A percentile compares a stretch with the other conserved stretches of the same genome.
These are phyloP conservation scores for Neoarthrinium moseri DNA, from an alignment of 2,329 filamentous ascomycete species.

Conservation along the genomic window DNA sequence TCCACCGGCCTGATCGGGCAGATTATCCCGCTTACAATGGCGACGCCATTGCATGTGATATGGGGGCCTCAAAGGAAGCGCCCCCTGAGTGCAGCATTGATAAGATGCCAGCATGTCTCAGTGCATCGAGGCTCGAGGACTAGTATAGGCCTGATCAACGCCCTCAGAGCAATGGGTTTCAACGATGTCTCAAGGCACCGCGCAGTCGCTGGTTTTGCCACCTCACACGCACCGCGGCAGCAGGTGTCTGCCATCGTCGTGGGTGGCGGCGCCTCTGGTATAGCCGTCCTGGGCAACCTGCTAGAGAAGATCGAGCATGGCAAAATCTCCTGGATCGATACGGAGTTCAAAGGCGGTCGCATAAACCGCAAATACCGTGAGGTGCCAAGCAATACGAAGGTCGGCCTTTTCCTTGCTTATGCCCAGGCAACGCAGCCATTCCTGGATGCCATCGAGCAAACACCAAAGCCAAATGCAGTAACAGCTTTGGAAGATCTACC, in stretches of 20 bases:
- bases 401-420: conserved; percentile 56
- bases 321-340: conserved; percentile 59
- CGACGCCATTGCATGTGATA: conserved; percentile 7
- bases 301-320: conserved; percentile 46
- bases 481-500: conserved; percentile 50
- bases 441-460: conserved; percentile 44
- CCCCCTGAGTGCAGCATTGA: background rate
- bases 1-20: conserved; percentile 1
- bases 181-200: conserved; percentile 1
- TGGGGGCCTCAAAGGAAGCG: background rate
- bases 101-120: conserved; percentile 4
- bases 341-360: conserved; percentile 51
- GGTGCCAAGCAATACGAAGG: conserved; percentile 63
- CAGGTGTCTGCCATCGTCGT: conserved; percentile 48
- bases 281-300: conserved; percentile 61
- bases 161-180: background rate
- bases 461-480: conserved; percentile 52
- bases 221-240: background rate
- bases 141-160: background rate
- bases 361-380: conserved; percentile 56
- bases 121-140: background rate
- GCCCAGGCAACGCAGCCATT: conserved; percentile 53
- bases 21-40: background rate
- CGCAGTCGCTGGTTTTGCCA: background rate
- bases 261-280: conserved; percentile 57